A percentile compares a stretch with the other conserved stretches of the same genome.
Evolutionary conservation across 345 rosid species (phyloP).

Genomic region (Gossypium longicalyx): DNA sequence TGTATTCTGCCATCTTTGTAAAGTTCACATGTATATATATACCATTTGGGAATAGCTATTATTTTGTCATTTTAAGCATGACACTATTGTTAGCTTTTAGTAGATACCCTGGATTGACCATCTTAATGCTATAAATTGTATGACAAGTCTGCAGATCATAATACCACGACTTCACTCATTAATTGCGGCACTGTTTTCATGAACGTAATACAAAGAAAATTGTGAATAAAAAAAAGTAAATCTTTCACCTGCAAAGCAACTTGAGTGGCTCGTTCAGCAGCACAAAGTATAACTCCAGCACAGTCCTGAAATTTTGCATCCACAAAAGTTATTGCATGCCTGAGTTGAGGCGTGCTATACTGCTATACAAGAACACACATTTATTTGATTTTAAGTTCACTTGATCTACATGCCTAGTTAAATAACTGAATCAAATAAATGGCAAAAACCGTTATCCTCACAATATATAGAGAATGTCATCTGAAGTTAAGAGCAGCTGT

Average conservation of each 20-base stretch:
- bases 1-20: too few species aligned
- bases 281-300: conserved; percentile 86
- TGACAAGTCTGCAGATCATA: neutral
- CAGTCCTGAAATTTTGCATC: conserved; percentile 58
- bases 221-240: neutral
- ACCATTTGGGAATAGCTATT: neutral
- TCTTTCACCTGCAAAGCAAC: conserved; percentile 84
- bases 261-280: conserved; percentile 95
- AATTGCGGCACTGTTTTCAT: neutral
- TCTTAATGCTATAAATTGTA: neutral
- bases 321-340: neutral
- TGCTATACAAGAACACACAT: neutral
- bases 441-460: too few species aligned
- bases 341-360: neutral
- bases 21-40: neutral
- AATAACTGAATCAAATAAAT: too few species aligned
- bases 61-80: neutral
- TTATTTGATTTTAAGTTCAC: neutral
- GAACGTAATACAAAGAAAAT: neutral
- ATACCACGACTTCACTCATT: neutral
- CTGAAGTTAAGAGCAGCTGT: too few species aligned
- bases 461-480: too few species aligned
- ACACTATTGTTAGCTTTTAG: neutral
- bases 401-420: too few species aligned
- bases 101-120: neutral